Base-by-base conservation (phyloP, 345 rosid genomes). In the Sonneratia caseolaris region DNA sequence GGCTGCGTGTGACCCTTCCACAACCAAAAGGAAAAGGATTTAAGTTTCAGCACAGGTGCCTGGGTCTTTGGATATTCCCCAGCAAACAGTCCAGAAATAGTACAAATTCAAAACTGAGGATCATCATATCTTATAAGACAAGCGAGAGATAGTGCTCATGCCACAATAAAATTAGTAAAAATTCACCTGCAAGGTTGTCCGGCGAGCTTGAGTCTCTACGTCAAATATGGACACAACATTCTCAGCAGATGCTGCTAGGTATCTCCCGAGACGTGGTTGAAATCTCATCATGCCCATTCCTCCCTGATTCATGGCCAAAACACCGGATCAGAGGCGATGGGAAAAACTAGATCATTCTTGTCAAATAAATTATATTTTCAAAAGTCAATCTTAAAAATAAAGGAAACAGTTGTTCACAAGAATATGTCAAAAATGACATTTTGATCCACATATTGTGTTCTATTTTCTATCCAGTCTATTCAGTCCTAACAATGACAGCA, bases 201-300 rank as follows among this genome's bases (percentile, higher is more conserved):
- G 84, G 73, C 88, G 83, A 72, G 80, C 83, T 83, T 85, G 90
- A 62, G 99, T 91, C 83, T 95, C 99, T 18, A 84, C 87, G 59
- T 95, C 99, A 71, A 92, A 76, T 81, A 95, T 87, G 62, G 96
- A 87, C 16, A 92, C 91, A 72, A 88, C 84, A 83, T 86, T 92
- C 73, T 88, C 96, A 3, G 91, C 84, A 40, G 91, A 90, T 40
- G 94, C 92, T 19, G 98, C 98, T 7, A 95, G 96, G 84, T 86
- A 89, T 84, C 84, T 88, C 68, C 99, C 99, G 37, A 74, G 81
- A 64, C 84, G 94, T 16, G 99, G 97, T 77, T 95, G 99, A 78
- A 95, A 95, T 80, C 98, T 89, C 88, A 88, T 79, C 75, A 86
- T 92, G 7, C 86, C 85, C 77, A 81, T 88, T 51, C 91, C 96